These are phyloP conservation scores for Nakazawaea ernobii DNA, from an alignment of 805 yeast species.

Conservation along the genomic window DNA sequence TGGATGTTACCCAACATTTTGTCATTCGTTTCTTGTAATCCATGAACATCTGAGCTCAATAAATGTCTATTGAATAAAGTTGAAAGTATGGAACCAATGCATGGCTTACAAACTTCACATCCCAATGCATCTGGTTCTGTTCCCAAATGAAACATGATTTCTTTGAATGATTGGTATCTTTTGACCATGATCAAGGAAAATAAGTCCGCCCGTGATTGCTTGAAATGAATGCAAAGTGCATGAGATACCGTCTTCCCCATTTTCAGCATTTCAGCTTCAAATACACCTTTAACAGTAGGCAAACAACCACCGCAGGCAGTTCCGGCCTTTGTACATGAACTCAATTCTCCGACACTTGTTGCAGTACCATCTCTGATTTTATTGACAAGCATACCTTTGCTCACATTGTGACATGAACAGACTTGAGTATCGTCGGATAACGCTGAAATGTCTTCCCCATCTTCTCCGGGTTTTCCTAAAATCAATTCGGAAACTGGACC, in stretches of 20 bases:
- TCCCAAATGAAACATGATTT: constrained; percentile 25
- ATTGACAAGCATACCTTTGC: constrained; percentile 25
- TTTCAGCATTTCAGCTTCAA: constrained; percentile 28
- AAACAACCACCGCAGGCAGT: constrained; percentile 36
- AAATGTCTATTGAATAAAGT: constrained; percentile 27
- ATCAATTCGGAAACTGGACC: constrained; percentile 26
- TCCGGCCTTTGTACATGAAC: constrained; percentile 30
- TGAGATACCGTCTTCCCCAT: constrained; percentile 27
- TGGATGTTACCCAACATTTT: constrained; percentile 31
- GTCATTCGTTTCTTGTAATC: constrained; percentile 32
- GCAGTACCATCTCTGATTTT: constrained; percentile 24
- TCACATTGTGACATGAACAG: constrained; percentile 30
- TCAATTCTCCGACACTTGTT: constrained; percentile 25
- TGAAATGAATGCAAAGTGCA: constrained; percentile 28
- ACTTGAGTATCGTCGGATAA: constrained; percentile 30
- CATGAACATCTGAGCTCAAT: constrained; percentile 25
- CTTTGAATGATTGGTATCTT: constrained; percentile 21
- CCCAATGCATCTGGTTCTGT: constrained; percentile 23
- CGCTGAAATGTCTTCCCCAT: constrained; percentile 23
- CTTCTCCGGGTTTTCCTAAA: constrained; percentile 20
- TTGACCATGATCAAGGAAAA: constrained; percentile 30
- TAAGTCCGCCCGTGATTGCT: constrained; percentile 28
- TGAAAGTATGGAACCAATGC: constrained; percentile 29
- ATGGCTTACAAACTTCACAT: constrained; percentile 32
- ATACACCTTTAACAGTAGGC: constrained; percentile 29